Percentiles rank a stretch among this genome's conserved stretches.
Evolutionary conservation across 371 early-diverging fungal species (phyloP).

Genomic region (Rhizopus sp.): DNA sequence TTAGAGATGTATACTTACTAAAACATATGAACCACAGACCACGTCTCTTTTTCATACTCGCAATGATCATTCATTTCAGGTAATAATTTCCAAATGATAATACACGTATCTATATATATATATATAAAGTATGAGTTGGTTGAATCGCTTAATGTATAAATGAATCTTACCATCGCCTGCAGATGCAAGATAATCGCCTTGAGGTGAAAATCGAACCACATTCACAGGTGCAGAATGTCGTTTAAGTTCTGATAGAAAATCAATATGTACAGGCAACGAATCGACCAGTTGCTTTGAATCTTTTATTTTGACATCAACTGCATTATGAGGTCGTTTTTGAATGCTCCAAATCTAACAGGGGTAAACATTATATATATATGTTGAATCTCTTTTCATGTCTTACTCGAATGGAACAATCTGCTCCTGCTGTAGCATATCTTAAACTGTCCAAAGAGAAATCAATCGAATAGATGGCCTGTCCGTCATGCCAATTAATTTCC

Average conservation of each 20-base stretch:
- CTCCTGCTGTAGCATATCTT: constrained; percentile 91
- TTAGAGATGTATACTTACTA: constrained; percentile 32
- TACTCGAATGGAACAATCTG: constrained; percentile 89
- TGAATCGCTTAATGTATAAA: not conserved
- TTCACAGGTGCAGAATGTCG: constrained; percentile 92
- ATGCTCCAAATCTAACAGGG: constrained; percentile 72
- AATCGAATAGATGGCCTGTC: constrained; percentile 85
- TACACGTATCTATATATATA: constrained; percentile 68
- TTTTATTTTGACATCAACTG: constrained; percentile 7
- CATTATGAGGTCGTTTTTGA: constrained; percentile 26
- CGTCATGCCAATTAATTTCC: constrained; percentile 95
- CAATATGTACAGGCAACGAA: constrained; percentile 62
- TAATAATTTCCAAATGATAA: constrained; percentile 82
- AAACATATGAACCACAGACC: constrained; percentile 58
- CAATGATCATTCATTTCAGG: constrained; percentile 35
- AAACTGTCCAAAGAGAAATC: constrained; percentile 80
- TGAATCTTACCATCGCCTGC: constrained; percentile 82
- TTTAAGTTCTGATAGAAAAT: constrained; percentile 82
- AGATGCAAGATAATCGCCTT: constrained; percentile 77
- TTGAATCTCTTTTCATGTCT: not conserved
- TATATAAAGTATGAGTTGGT: too few relatives aligned
- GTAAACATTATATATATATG: not conserved
- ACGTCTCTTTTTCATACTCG: constrained; percentile 54
- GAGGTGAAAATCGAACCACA: constrained; percentile 90
- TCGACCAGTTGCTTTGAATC: constrained; percentile 26